Evolutionary conservation across 2,329 filamentous ascomycete genomes (phyloP), one percentile per base, ranked within the genome.

Genomic region (Plectosphaerella cucumerina): DNA sequence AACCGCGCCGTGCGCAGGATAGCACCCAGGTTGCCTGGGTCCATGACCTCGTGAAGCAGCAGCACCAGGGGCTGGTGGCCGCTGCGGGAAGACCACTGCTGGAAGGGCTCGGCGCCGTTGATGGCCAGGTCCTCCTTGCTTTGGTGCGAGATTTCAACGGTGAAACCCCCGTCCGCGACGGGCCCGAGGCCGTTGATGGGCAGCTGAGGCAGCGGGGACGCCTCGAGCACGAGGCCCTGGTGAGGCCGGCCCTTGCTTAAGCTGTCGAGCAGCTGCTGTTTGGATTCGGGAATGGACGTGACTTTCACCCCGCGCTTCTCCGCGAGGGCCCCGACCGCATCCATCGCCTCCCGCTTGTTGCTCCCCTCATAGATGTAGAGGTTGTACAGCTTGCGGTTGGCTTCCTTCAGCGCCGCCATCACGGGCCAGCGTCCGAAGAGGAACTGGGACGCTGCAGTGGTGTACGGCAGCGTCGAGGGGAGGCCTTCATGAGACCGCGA

Each of bases 1-100:
- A 94, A 97, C 62, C 90, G 87, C 3, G 91, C 90, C 6, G 90
- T 90, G 34, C 94, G 87, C 42, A 97, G 77, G 53, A 97, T 93
- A 20, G 86, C 90, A 41, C 94, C 94, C 1, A 97, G 74, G 63
- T 99, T 99, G 22, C 90, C 91, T 1, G 91, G 88, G 62, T 99
- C 93, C 10, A 90, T 71, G 35, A 95, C 85, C 49, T 86, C 81
- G 59, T 94, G 86, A 2, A 94, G 73, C 31, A 93, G 71, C 2
- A 95, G 72, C 9, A 95, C 75, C 26, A 95, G 76, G 0, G 90
- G 90, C 47, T 85, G 81, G 50, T 81, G 73, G n/a, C 63, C 61
- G 22, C 65, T 65, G 50, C 71, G 75, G 20, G 58, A 59, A 42
- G 55, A 58, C 55, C 50, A 54, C 26, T 57, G 56, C 44, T 77